Percentiles rank a stretch among this genome's conserved stretches.
These are phyloP conservation scores for Fusarium subglutinans DNA, from an alignment of 2,329 filamentous ascomycete species.

Conservation along the genomic window DNA sequence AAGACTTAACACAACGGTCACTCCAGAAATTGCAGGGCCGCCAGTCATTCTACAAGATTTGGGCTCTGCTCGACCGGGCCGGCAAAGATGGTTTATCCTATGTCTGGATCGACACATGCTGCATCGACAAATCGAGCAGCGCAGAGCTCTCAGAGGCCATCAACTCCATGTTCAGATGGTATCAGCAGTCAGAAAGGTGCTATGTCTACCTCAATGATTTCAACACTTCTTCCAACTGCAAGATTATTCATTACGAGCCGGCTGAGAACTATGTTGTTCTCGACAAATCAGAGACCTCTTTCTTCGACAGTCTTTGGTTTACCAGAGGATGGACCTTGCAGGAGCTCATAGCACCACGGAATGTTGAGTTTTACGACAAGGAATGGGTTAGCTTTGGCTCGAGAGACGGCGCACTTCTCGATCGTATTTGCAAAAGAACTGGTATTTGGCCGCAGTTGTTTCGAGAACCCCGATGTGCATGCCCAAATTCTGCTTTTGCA, in stretches of 20 bases:
- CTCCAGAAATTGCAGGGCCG: not conserved
- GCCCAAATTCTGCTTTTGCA: not conserved
- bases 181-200: slow-evolving; percentile 35
- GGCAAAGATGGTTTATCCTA: slow-evolving; percentile 13
- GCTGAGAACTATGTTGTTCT: not conserved
- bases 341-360: not conserved
- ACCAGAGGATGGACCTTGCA: not conserved
- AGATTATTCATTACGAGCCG: not conserved
- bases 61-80: slow-evolving; percentile 22
- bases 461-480: slow-evolving; percentile 27
- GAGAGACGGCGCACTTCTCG: slow-evolving; percentile 30
- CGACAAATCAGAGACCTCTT: not conserved
- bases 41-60: slow-evolving; percentile 34
- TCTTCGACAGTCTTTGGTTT: slow-evolving; percentile 22
- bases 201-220: slow-evolving; percentile 41
- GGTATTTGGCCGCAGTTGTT: slow-evolving; percentile 33
- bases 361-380: slow-evolving; percentile 9
- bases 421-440: slow-evolving; percentile 27
- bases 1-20: slow-evolving; percentile 32
- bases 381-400: slow-evolving; percentile 42
- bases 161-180: slow-evolving; percentile 45
- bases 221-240: not conserved
- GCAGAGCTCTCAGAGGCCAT: slow-evolving; percentile 42
- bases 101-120: slow-evolving; percentile 45
- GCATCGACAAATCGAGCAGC: slow-evolving; percentile 42